These are phyloP conservation scores for Paraphaeosphaeria sporulosa DNA, from an alignment of 2,329 filamentous ascomycete species.

Conservation along the genomic window DNA sequence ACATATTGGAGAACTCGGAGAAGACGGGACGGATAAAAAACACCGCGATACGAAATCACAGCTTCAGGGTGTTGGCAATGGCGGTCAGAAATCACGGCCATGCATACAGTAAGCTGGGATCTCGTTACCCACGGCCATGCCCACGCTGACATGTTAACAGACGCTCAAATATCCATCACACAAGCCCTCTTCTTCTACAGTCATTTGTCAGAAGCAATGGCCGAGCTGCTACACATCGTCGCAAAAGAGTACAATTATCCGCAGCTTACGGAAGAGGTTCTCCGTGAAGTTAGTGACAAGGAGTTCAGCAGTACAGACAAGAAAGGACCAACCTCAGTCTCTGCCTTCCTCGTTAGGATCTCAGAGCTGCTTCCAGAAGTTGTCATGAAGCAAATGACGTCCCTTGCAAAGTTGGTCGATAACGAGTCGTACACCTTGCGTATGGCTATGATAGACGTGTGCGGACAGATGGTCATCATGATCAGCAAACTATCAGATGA, in stretches of 20 bases:
- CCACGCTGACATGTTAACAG: slow-evolving; percentile 55
- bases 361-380: slow-evolving; percentile 90
- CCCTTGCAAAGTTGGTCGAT: slow-evolving; percentile 92
- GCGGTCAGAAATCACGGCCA: slow-evolving; percentile 98
- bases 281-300: slow-evolving; percentile 94
- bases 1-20: slow-evolving; percentile 92
- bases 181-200: slow-evolving; percentile 98
- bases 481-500: slow-evolving; percentile 81
- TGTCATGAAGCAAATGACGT: slow-evolving; percentile 97
- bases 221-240: slow-evolving; percentile 94
- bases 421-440: slow-evolving; percentile 97
- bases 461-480: slow-evolving; percentile 91
- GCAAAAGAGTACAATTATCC: slow-evolving; percentile 98
- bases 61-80: slow-evolving; percentile 95
- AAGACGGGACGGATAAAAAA: slow-evolving; percentile 89
- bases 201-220: slow-evolving; percentile 98
- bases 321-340: slow-evolving; percentile 94
- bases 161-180: slow-evolving; percentile 95
- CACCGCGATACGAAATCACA: slow-evolving; percentile 90
- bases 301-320: slow-evolving; percentile 98
- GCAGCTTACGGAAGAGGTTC: slow-evolving; percentile 89
- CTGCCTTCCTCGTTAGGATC: slow-evolving; percentile 88
- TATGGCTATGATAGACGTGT: slow-evolving; percentile 94
- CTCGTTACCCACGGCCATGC: not conserved
- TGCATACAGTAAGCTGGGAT: slow-evolving; percentile 77